Base-by-base conservation (phyloP, 768 basidiomycete genomes). In the Psilocybe cyanescens region DNA sequence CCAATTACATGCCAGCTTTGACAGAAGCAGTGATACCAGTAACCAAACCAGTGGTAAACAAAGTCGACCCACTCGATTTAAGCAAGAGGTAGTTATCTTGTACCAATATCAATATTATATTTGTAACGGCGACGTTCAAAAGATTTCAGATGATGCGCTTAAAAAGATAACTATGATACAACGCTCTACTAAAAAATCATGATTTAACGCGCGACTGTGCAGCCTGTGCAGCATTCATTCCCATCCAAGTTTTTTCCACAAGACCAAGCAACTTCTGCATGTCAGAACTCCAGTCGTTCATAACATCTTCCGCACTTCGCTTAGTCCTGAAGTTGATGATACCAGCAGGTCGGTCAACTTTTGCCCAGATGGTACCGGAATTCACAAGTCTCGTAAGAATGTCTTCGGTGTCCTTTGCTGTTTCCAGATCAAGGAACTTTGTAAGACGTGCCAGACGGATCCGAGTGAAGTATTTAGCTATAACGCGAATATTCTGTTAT, bases 171-270 rank as follows among this genome's bases (percentile, higher is more conserved):
- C 37, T 57, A 57, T 57, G 31, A 48, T 57, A 49, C 56, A 62
- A 59, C 35, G 41, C 14, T 16, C 6, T 51, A 60, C 44, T 54
- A 31, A 33, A 33, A 57, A 8, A 63, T 61, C 68, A 76, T 57
- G 77, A 68, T 64, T 81, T 83, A 62, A 79, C 78, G 61, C 87
- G 81, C 53, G 90, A 86, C 66, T 92, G 90, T 19, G 92, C 92
- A 50, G 93, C 92, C 72, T 92, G 86, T 9, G 93, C 92, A 35
- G 93, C 92, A 66, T 94, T 94, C 84, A 95, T 89, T 39, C 90
- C 91, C 93, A 95, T 95, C 93, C 96, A 97, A n/a, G 94, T 95
- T 85, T 98, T 98, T 79, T 99, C 97, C 12, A 95, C 92, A 45
- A 97, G 76, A 16, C 91, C 86, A 62, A 99, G 81, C 70, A 99